Conservation (phyloP, 305 asterid species). For the Fraxinus angustifolia region DNA sequence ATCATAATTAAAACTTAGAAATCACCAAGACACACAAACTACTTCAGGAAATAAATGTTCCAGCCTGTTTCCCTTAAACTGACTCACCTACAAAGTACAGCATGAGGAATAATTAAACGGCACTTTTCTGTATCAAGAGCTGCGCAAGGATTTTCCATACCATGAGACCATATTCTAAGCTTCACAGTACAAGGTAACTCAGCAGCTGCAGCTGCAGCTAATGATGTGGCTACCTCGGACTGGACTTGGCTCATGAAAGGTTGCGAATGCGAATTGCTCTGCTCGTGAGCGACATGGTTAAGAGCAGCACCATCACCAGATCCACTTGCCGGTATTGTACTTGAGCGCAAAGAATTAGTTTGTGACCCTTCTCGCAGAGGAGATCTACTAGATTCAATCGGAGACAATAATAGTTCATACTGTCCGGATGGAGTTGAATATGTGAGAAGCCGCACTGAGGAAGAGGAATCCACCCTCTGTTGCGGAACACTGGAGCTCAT, state of each 20-base stretch:
- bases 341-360: conserved; percentile 51
- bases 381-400: conserved; percentile 52
- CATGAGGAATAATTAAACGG: conserved; percentile 83
- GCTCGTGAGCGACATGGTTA: conserved; percentile 47
- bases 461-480: conserved; percentile 59
- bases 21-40: background rate
- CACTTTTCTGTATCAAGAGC: conserved; percentile 63
- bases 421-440: conserved; percentile 89
- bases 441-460: conserved; percentile 78
- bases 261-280: conserved; percentile 43
- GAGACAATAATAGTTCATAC: conserved; percentile 78
- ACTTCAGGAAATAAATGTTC: conserved; percentile 16
- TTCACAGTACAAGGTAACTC: conserved; percentile 96
- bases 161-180: conserved; percentile 91
- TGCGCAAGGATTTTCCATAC: conserved; percentile 64
- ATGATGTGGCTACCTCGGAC: conserved; percentile 73
- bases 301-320: conserved; percentile 46
- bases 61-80: conserved; percentile 10
- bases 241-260: conserved; percentile 66
- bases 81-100: conserved; percentile 88
- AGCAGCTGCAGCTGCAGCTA: conserved; percentile 87
- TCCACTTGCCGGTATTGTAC: conserved; percentile 37
- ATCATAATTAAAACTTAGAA: conserved; percentile 20
- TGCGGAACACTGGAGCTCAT: conserved; percentile 40
- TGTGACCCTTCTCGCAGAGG: conserved; percentile 58